Conservation (phyloP, 176 grass and related monocot genomes). For the Phragmites australis region DNA sequence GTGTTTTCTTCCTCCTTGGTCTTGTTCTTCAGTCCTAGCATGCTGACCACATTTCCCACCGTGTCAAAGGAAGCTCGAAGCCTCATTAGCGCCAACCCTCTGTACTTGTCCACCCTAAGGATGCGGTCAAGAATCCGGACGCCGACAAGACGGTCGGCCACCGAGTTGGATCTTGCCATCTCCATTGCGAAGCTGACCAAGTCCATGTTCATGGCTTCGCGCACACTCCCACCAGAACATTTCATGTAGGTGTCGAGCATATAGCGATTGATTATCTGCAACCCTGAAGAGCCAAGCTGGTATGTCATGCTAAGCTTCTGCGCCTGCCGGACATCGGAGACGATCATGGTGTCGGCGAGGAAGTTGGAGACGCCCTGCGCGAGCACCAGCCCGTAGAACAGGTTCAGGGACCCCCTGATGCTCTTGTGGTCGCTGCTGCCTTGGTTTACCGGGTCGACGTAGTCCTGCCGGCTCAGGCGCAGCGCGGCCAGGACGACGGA, state of each 20-base stretch:
- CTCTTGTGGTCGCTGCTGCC: not conserved
- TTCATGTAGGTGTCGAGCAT: not conserved
- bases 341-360: not conserved
- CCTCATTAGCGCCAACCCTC: not conserved
- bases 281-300: not conserved
- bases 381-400: not conserved
- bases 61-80: not conserved
- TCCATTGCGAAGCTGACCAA: not conserved
- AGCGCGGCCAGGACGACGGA: not conserved
- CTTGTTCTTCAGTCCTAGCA: not conserved
- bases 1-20: not conserved
- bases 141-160: not conserved
- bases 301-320: not conserved
- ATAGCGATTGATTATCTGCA: not conserved
- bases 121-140: not conserved
- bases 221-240: not conserved
- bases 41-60: not conserved
- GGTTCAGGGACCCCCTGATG: constrained; percentile 12
- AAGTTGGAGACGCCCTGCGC: not conserved
- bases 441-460: not conserved
- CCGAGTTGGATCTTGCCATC: not conserved
- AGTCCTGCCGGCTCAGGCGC: not conserved
- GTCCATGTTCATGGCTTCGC: not conserved
- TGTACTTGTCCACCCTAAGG: not conserved
- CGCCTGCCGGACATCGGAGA: not conserved